phyloP scores from a whole-genome alignment of 306 rosid genomes.

The Glycine tomentella region DNA sequence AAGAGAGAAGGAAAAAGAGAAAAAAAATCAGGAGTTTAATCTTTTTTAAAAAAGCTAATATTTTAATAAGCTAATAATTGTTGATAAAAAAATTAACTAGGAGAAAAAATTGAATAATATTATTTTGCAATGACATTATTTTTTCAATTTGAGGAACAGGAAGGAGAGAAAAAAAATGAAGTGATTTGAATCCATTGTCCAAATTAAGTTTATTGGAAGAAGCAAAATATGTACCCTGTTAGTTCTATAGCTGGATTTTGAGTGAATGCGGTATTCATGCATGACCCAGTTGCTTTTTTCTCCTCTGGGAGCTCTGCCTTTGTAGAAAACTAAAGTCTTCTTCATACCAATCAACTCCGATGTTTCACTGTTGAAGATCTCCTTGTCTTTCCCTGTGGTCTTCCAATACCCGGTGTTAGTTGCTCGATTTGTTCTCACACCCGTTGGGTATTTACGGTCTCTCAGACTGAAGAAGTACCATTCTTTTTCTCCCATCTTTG shows the following conservation, averaged over 20 bases:
- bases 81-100: too few species aligned
- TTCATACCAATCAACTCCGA: constrained; percentile 90
- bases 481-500: constrained; percentile 94
- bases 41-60: too few species aligned
- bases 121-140: too few species aligned
- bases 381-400: constrained; percentile 94
- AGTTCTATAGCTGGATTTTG: constrained; percentile 67
- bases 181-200: too few species aligned
- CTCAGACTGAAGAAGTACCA: constrained; percentile 95
- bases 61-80: too few species aligned
- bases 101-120: too few species aligned
- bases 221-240: constrained; percentile 59
- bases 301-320: constrained; percentile 97
- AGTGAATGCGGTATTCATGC: constrained; percentile 91
- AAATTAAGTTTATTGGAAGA: neutral
- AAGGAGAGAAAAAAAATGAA: too few species aligned
- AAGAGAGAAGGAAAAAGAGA: too few species aligned
- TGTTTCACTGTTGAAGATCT: constrained; percentile 68
- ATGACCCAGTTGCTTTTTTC: constrained; percentile 94
- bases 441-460: constrained; percentile 94
- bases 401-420: constrained; percentile 96
- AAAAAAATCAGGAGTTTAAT: too few species aligned
- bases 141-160: too few species aligned
- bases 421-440: constrained; percentile 90
- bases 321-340: constrained; percentile 90